Evolutionary conservation across 257 asterid species (phyloP).

Genomic region (Primulina tabacum): DNA sequence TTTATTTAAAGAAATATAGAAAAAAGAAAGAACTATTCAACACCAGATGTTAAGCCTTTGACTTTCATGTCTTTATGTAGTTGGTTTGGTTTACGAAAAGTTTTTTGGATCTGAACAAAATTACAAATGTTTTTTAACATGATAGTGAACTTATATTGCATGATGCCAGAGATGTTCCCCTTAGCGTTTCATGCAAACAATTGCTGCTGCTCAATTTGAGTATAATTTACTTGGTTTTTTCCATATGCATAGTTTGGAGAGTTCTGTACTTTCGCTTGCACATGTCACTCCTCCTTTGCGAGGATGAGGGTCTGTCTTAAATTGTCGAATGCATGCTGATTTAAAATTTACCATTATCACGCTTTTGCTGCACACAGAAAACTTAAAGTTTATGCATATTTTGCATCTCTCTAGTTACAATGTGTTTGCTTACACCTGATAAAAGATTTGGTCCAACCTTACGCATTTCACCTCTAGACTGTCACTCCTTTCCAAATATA

Average conservation of each 20-base stretch:
- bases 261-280: neutral
- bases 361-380: neutral
- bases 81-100: constrained; percentile 8
- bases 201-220: neutral
- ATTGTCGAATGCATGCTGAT: neutral
- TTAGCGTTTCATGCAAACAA: neutral
- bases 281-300: neutral
- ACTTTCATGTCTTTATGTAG: constrained; percentile 11
- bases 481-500: no score
- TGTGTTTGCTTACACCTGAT: no score
- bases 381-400: no score
- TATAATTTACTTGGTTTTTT: neutral
- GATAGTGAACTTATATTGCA: neutral
- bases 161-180: neutral
- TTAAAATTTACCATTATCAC: no score
- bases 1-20: neutral
- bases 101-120: constrained; percentile 6
- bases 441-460: no score
- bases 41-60: constrained; percentile 18
- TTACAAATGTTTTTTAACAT: neutral
- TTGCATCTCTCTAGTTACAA: neutral
- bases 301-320: neutral
- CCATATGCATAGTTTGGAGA: neutral
- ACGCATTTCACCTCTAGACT: no score
- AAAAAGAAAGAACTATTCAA: neutral